Evolutionary conservation across 768 basidiomycete species (phyloP), one percentile per base, ranked within the genome.

Genomic region (Lyophyllum atratum): DNA sequence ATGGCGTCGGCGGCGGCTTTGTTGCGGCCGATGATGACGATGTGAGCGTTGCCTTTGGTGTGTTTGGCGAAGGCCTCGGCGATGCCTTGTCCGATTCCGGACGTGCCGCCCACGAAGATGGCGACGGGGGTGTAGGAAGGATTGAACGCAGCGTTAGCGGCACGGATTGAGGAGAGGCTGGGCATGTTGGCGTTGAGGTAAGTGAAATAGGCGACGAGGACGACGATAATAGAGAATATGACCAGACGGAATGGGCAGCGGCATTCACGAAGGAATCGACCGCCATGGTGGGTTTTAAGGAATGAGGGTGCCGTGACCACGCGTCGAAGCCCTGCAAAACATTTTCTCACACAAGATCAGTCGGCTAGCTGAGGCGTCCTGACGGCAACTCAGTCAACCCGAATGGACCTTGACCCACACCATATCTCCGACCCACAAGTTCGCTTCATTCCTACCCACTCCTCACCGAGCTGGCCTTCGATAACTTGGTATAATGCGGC

Each of bases 21-120:
- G 64, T 81, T 82, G 43, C 81, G 75, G 5, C 82, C 82, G 43
- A 79, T 67, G 53, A 84, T 72, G 58, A 82, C 64, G 66, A 83
- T 80, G 53, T 77, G 76, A 7, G 74, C 73, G 45, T 76, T 74
- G 10, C 81, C 80, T 25, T 76, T 68, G 1, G 76, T 78, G 64
- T 76, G 70, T 1, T 64, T 59, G 4, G 76, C 80, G 58, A 83
- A 79, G 4, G 73, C 69, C 43, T 76, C 72, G 1, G 76, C 78
- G 61, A 79, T 74, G 0, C 72, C 76, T 55, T 74, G 72, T 0
- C 81, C 81, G 14, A 78, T 75, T 15, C 77, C 81, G 6, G 75
- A 73, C 6, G 75, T 76, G 3, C 76, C 77, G 8, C 75, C 76
- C 19, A 76, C 70, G 45, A 76, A 73, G 15, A 77, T 64, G 10